These are phyloP conservation scores for Parasitella parasitica DNA, from an alignment of 371 early-diverging fungal species.

Conservation along the genomic window DNA sequence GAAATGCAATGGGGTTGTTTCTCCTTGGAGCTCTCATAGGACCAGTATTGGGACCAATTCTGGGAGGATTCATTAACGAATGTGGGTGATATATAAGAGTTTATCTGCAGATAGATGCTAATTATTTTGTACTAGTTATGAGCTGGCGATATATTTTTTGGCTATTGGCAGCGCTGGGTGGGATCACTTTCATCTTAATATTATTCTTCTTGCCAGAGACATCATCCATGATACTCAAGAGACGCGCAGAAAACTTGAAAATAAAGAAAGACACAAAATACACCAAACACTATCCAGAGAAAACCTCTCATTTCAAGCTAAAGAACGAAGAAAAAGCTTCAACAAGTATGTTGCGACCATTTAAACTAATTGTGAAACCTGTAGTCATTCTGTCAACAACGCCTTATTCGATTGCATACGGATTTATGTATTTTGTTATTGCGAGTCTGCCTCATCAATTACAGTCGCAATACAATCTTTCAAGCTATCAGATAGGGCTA, in stretches of 20 bases:
- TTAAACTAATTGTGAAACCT: conserved; percentile 42
- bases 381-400: conserved; percentile 46
- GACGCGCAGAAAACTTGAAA: not conserved
- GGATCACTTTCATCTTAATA: conserved; percentile 53
- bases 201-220: conserved; percentile 72
- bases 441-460: conserved; percentile 38
- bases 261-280: not conserved
- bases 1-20: conserved; percentile 62
- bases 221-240: conserved; percentile 19
- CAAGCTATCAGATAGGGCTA: conserved; percentile 44
- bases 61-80: conserved; percentile 46
- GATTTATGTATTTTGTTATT: conserved; percentile 51
- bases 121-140: conserved; percentile 27
- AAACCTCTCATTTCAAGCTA: not conserved
- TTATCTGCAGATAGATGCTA: not conserved
- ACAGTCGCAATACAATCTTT: conserved; percentile 23
- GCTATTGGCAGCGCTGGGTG: conserved; percentile 59
- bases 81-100: conserved; percentile 25
- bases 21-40: conserved; percentile 61
- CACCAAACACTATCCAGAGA: not conserved
- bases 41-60: conserved; percentile 49
- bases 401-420: conserved; percentile 57
- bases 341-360: conserved; percentile 39
- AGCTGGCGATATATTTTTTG: conserved; percentile 73
- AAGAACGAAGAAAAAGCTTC: conserved; percentile 13